phyloP scores from a whole-genome alignment of 2,329 filamentous ascomycete genomes.

The Davidsoniella eucalypti region DNA sequence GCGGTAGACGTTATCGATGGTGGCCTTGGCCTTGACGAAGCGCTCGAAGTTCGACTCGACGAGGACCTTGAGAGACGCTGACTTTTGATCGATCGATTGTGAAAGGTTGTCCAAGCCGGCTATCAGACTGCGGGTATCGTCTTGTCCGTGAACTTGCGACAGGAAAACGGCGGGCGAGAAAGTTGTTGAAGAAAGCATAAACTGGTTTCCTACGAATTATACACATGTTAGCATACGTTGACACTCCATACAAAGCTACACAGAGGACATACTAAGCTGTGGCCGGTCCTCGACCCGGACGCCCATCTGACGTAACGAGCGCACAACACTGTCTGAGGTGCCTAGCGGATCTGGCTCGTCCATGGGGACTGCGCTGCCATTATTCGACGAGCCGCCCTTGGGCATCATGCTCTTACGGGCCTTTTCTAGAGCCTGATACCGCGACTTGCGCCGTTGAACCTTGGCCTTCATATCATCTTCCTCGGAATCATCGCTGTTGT shows the following conservation, averaged over 20 bases:
- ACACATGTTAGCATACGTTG: slow-evolving; percentile 14
- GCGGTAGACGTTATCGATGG: slow-evolving; percentile 95
- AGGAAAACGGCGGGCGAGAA: slow-evolving; percentile 88
- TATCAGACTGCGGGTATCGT: slow-evolving; percentile 66
- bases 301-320: slow-evolving; percentile 58
- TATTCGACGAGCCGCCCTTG: slow-evolving; percentile 6
- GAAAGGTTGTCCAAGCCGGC: slow-evolving; percentile 74
- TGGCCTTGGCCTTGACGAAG: slow-evolving; percentile 92
- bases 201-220: slow-evolving; percentile 54
- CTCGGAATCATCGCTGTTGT: slow-evolving; percentile 52
- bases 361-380: slow-evolving; percentile 63
- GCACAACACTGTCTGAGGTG: slow-evolving; percentile 71
- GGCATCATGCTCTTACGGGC: slow-evolving; percentile 50
- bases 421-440: slow-evolving; percentile 71
- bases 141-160: slow-evolving; percentile 75
- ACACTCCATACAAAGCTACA: background rate
- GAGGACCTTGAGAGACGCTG: slow-evolving; percentile 84
- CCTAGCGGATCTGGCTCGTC: slow-evolving; percentile 90
- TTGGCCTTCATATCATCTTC: slow-evolving; percentile 33
- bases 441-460: slow-evolving; percentile 49
- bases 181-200: slow-evolving; percentile 85
- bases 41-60: slow-evolving; percentile 98
- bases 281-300: slow-evolving; percentile 72
- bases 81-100: slow-evolving; percentile 91
- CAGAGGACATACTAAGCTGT: slow-evolving; percentile 44